Base-by-base conservation (phyloP, 2,329 filamentous ascomycete species). In the Botrytis paeoniae region DNA sequence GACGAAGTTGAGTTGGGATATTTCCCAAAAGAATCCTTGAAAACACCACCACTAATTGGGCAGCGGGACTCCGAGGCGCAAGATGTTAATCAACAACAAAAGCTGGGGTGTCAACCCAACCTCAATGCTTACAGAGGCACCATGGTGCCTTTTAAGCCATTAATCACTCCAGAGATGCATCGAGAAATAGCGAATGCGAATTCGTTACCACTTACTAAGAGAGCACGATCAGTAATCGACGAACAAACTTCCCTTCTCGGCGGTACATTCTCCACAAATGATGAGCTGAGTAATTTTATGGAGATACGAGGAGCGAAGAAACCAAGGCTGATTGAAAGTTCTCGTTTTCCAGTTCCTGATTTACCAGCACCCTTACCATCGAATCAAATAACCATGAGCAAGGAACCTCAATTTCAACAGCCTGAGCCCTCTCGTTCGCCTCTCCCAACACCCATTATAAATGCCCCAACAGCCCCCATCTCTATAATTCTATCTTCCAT, bases 401-500 rank as follows among this genome's bases (percentile, higher is more conserved):
- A 43, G 1, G 48, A 57, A 37, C 1, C 18, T 6, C 63, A 72
- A 5, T 70, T 75, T 6, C 75, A 73, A 48, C 68, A 74, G 6
- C 74, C 77, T 20, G 71, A 73, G 4, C 74, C 77, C 16, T 75
- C 76, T 5, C 48, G 18, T 45, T 35, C 43, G 18, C 60, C 61
- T 7, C 62, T 79, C 16, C 79, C 79, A 25, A 48, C 65, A 4
- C 77, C 79, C 35, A 20, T 51, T 5, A n/a, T 76, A 2, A 54
- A 60, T 22, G 14, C 74, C 32, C 71, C 77, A 8, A 75, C 78
- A 2, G 75, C 76, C 9, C 74, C 80, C 39, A 80, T 80, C 22
- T 80, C 82, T 20, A 83, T 89, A 75, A 84, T 92, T 12, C 82
- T 89, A 29, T 88, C 90, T 0, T 80, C 86, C 0, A 81, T 80